phyloP scores from a whole-genome alignment of 371 early-diverging fungal species.

The Choanephora cucurbitarum region DNA sequence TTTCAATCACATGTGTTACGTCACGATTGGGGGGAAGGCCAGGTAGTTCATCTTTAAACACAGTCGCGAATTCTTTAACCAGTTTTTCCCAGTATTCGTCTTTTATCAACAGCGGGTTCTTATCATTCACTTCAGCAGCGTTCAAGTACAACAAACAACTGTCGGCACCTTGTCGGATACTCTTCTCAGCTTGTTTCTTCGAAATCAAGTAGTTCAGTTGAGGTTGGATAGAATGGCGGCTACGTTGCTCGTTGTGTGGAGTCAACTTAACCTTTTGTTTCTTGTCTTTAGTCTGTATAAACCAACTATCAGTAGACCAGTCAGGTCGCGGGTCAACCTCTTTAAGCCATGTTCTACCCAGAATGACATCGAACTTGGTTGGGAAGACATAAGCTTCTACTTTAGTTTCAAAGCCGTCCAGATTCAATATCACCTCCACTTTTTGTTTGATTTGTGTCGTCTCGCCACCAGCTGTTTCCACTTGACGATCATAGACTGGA shows the following conservation, averaged over 20 bases:
- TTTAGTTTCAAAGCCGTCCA: too few relatives aligned
- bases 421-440: not conserved
- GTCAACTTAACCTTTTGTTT: not conserved
- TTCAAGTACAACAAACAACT: too few relatives aligned
- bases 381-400: constrained; percentile 9
- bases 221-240: not conserved
- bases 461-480: constrained; percentile 10
- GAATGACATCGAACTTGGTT: constrained; percentile 15
- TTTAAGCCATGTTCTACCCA: constrained; percentile 15
- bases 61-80: too few relatives aligned
- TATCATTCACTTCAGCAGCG: too few relatives aligned
- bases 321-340: constrained; percentile 6
- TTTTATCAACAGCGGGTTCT: too few relatives aligned
- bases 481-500: constrained; percentile 2
- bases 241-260: not conserved
- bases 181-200: not conserved
- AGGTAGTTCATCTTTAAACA: too few relatives aligned
- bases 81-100: too few relatives aligned
- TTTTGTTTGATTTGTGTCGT: constrained; percentile 2
- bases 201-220: not conserved
- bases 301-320: constrained; percentile 13
- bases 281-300: not conserved
- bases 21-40: too few relatives aligned
- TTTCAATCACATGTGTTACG: too few relatives aligned
- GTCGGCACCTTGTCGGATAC: not conserved